phyloP scores from a whole-genome alignment of 169 alveolate species.

The Pseudocohnilembus persalinus region DNA sequence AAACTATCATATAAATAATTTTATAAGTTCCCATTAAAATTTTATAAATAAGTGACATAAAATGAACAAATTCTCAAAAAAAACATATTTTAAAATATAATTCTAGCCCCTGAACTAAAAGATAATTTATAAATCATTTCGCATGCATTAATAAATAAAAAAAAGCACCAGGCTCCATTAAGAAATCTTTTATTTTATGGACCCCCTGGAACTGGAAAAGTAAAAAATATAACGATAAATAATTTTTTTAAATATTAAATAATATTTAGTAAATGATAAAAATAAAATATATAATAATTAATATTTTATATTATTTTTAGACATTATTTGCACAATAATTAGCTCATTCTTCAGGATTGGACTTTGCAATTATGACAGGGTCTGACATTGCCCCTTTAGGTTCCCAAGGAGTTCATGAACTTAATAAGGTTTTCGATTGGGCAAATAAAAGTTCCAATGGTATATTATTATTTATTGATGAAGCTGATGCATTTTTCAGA shows the following conservation, averaged over 20 bases:
- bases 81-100: constrained; percentile 82
- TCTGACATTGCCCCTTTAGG: constrained; percentile 98
- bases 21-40: not conserved
- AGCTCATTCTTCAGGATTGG: constrained; percentile 93
- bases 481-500: constrained; percentile 97
- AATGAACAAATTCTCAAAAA: constrained; percentile 33
- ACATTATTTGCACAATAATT: constrained; percentile 56
- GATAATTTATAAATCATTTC: constrained; percentile 91
- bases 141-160: constrained; percentile 92
- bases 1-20: constrained; percentile 35
- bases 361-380: constrained; percentile 95
- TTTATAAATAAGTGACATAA: constrained; percentile 4
- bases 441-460: constrained; percentile 90
- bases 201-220: constrained; percentile 97
- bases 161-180: constrained; percentile 90
- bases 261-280: too few species aligned
- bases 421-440: constrained; percentile 96
- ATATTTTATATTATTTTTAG: not conserved
- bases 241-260: constrained; percentile 30
- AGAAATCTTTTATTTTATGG: constrained; percentile 94
- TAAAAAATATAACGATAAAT: constrained; percentile 56
- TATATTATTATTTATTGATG: constrained; percentile 96
- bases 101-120: constrained; percentile 86
- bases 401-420: constrained; percentile 92
- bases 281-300: too few species aligned